Conservation (phyloP, 306 rosid genomes). For the Boehmeria nivea region DNA sequence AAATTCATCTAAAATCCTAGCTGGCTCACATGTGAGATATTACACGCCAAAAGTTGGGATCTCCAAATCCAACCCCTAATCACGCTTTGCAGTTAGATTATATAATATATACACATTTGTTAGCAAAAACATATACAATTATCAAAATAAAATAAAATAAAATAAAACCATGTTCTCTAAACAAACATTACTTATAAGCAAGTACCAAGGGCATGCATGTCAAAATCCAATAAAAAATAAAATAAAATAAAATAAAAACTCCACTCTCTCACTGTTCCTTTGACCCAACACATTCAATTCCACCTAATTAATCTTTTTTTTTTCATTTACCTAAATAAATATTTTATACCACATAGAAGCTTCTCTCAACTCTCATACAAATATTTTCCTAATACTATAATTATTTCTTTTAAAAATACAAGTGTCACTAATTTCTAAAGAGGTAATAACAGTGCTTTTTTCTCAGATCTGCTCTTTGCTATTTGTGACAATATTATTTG, state of each 20-base stretch:
- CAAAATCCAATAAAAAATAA: not conserved
- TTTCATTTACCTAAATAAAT: not conserved
- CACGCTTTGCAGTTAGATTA: not conserved
- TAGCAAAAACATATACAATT: too few species aligned
- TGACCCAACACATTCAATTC: conserved; percentile 10
- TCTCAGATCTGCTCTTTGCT: conserved; percentile 30
- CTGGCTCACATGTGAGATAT: conserved; percentile 13
- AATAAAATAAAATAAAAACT: not conserved
- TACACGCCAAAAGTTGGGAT: not conserved
- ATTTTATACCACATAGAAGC: conserved; percentile 29
- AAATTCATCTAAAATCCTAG: not conserved
- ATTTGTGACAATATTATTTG: not conserved
- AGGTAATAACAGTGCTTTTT: conserved; percentile 17
- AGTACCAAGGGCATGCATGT: conserved; percentile 19
- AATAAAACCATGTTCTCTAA: not conserved
- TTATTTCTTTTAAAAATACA: conserved; percentile 15
- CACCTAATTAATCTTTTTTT: conserved; percentile 21
- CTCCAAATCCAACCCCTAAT: not conserved
- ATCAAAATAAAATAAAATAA: not conserved
- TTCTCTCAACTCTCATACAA: conserved; percentile 35
- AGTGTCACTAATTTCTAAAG: conserved; percentile 30
- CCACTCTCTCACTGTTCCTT: conserved; percentile 8
- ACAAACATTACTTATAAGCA: conserved; percentile 5
- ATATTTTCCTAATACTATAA: not conserved
- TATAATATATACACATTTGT: not conserved